phyloP scores from a whole-genome alignment of 805 yeast genomes.

The Vanderwaltozyma verrucispora region DNA sequence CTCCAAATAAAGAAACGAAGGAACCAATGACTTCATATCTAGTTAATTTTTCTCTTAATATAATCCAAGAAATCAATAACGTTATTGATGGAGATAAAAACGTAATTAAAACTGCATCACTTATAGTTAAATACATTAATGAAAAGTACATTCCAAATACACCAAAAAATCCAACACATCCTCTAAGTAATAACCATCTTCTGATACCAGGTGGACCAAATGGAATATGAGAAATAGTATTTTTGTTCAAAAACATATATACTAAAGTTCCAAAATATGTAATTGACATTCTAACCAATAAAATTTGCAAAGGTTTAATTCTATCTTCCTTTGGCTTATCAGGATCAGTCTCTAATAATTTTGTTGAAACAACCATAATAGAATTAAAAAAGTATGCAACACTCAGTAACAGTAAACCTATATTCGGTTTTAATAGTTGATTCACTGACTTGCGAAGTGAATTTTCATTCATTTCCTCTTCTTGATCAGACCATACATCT shows the following conservation, averaged over 20 bases:
- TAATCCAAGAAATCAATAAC: constrained; percentile 55
- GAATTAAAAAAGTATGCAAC: constrained; percentile 63
- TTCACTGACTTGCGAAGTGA: neutral
- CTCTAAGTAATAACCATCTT: constrained; percentile 44
- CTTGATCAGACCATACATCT: constrained; percentile 1
- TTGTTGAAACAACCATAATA: constrained; percentile 62
- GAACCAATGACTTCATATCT: constrained; percentile 59
- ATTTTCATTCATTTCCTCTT: neutral
- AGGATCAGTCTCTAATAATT: constrained; percentile 56
- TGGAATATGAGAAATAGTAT: constrained; percentile 45
- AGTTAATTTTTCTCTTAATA: constrained; percentile 57
- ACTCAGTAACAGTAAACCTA: constrained; percentile 50
- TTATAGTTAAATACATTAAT: constrained; percentile 55
- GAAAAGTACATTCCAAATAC: constrained; percentile 71
- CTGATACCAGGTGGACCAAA: constrained; percentile 57
- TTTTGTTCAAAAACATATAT: constrained; percentile 40
- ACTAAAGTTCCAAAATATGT: constrained; percentile 49
- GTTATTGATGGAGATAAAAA: constrained; percentile 70
- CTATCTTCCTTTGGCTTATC: constrained; percentile 32
- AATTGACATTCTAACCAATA: constrained; percentile 63
- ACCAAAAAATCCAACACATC: constrained; percentile 64
- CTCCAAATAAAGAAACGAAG: constrained; percentile 58
- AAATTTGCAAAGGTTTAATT: constrained; percentile 65
- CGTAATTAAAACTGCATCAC: constrained; percentile 72
- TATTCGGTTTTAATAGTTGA: constrained; percentile 26